Base-by-base conservation (phyloP, 768 basidiomycete species). In the Lentinula raphanica region DNA sequence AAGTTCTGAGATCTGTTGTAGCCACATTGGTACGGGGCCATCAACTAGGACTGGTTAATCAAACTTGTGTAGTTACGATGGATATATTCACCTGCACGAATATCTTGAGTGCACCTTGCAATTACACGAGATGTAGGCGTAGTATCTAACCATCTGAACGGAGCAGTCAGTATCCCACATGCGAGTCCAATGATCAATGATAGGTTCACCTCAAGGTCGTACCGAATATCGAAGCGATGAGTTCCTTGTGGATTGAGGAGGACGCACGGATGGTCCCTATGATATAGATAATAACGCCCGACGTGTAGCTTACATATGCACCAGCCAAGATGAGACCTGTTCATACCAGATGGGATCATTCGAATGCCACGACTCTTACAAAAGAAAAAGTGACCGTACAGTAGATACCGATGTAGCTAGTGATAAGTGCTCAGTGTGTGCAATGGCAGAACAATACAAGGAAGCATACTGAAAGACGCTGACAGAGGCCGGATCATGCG, bases 41-140 rank as follows among this genome's bases (percentile, higher is more conserved):
- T 92, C 90, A 38, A 92, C 75, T n/a, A n/a, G n/a, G n/a, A n/a
- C n/a, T n/a, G n/a, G n/a, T n/a, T n/a, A n/a, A n/a, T n/a, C n/a
- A n/a, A n/a, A n/a, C n/a, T n/a, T n/a, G n/a, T n/a, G n/a, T n/a
- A n/a, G n/a, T n/a, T n/a, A n/a, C n/a, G n/a, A n/a, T n/a, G n/a
- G n/a, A n/a, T n/a, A n/a, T 58, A 80, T 75, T 58, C 63, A 71
- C 68, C 71, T 58, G 70, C 65, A 44, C 80, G 72, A 21, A 88
- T 85, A 65, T 89, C 87, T 55, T 85, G 81, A 1, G 87, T 88
- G 66, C 82, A 83, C 50, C 87, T 77, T 28, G 84, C 73, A 40
- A 88, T 81, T 51, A 90, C 80, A 3, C 87, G 80, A 23, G 76
- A 72, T 1, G 71, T 68, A 9, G 78, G 76, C 1, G 79, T 80